Evolutionary conservation across 139 green algal genomes (phyloP).

Genomic region (Coelastrella sp.): DNA sequence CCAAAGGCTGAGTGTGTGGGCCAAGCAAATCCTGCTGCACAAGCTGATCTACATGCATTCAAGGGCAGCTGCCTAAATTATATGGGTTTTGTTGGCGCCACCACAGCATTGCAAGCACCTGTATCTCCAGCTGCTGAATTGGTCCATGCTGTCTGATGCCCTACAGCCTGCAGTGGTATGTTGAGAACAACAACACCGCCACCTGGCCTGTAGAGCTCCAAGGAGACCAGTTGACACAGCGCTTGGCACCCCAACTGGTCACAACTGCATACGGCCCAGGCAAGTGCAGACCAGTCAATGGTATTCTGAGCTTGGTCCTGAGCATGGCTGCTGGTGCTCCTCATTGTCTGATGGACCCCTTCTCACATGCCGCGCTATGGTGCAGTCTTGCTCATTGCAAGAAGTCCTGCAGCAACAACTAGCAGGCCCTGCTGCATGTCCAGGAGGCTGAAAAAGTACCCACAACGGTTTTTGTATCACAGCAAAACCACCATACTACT

Average conservation of each 20-base stretch:
- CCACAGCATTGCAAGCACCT: too few species aligned
- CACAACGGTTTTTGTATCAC: too few species aligned
- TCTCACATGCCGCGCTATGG: background rate
- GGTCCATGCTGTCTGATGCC: background rate
- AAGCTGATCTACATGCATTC: too few species aligned
- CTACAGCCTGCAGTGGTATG: conserved; percentile 31
- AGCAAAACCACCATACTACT: too few species aligned
- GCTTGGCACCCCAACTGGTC: background rate
- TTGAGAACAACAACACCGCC: conserved; percentile 41
- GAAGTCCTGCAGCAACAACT: background rate
- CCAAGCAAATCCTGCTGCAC: too few species aligned
- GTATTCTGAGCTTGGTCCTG: too few species aligned
- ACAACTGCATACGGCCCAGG: conserved; percentile 31
- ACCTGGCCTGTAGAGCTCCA: conserved; percentile 44
- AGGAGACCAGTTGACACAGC: conserved; percentile 23
- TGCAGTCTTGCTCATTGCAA: background rate
- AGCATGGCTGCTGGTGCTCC: background rate
- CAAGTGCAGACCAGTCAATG: background rate
- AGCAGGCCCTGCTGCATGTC: background rate
- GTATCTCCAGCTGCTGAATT: background rate
- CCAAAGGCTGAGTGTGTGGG: too few species aligned
- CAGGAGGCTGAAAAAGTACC: too few species aligned
- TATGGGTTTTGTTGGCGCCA: too few species aligned
- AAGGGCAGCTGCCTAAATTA: too few species aligned
- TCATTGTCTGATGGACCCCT: background rate